These are phyloP conservation scores for Hypocreales sp. DNA, from an alignment of 2,329 filamentous ascomycete genomes.

Conservation along the genomic window DNA sequence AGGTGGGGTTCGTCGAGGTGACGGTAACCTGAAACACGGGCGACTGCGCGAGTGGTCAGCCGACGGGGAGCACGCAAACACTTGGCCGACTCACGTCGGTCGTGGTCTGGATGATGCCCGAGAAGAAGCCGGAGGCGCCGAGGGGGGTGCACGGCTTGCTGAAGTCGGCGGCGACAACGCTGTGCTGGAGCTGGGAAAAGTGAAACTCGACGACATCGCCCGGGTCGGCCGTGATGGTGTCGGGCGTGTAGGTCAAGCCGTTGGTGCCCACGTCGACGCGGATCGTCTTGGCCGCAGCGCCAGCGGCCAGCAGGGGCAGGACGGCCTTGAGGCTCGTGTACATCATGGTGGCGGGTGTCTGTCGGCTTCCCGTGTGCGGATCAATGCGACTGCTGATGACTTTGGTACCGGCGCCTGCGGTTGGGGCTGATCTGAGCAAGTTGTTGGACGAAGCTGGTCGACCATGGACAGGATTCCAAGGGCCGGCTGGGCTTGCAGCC, in stretches of 20 bases:
- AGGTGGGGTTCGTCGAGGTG: slow-evolving; percentile 13
- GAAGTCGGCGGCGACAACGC: slow-evolving; percentile 28
- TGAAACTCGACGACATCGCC: slow-evolving; percentile 35
- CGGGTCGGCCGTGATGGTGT: slow-evolving; percentile 25
- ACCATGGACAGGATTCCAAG: too few relatives aligned
- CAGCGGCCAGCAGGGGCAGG: slow-evolving; percentile 5
- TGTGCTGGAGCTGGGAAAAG: slow-evolving; percentile 30
- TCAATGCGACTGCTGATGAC: too few relatives aligned
- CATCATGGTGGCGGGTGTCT: too few relatives aligned
- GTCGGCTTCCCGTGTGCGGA: too few relatives aligned
- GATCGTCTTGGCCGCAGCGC: slow-evolving; percentile 21
- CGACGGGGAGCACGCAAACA: too few relatives aligned
- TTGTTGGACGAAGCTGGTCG: too few relatives aligned
- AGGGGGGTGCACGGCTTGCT: slow-evolving; percentile 29
- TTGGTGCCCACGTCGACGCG: slow-evolving; percentile 28
- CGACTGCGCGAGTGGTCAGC: slow-evolving; percentile 3
- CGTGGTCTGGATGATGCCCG: slow-evolving; percentile 3
- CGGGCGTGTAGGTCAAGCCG: slow-evolving; percentile 17
- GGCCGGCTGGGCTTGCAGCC: too few relatives aligned
- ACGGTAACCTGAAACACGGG: slow-evolving; percentile 10
- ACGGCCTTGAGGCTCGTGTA: slow-evolving; percentile 4
- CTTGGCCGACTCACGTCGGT: slow-evolving; percentile 1
- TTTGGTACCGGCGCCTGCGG: too few relatives aligned
- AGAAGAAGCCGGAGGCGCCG: slow-evolving; percentile 6
- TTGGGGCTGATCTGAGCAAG: too few relatives aligned